phyloP scores from a whole-genome alignment of 2,329 filamentous ascomycete genomes.

The Alternaria sp. region DNA sequence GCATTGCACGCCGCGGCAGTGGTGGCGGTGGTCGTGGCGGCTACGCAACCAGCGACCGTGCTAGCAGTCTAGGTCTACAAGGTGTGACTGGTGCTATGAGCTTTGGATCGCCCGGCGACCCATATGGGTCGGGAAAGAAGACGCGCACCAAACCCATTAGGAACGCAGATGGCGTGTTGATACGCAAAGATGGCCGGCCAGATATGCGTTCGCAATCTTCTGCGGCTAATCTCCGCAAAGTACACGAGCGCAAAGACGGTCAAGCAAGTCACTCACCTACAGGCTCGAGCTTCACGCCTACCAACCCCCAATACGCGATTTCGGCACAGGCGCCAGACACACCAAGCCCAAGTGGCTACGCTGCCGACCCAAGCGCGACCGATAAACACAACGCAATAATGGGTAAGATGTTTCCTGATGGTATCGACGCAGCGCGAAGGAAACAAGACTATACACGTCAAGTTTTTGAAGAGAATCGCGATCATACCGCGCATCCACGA shows the following conservation, averaged over 20 bases:
- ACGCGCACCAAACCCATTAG: slow-evolving; percentile 60
- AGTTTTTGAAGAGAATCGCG: slow-evolving; percentile 41
- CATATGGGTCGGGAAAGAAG: slow-evolving; percentile 56
- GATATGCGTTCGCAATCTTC: slow-evolving; percentile 62
- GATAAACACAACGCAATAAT: slow-evolving; percentile 47
- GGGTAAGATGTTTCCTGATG: slow-evolving; percentile 50
- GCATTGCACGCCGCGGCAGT: slow-evolving; percentile 47
- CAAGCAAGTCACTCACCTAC: slow-evolving; percentile 36
- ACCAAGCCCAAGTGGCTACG: slow-evolving; percentile 37
- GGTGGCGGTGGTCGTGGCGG: slow-evolving; percentile 38
- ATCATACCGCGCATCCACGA: slow-evolving; percentile 37
- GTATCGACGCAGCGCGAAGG: slow-evolving; percentile 42
- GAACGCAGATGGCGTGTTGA: slow-evolving; percentile 60
- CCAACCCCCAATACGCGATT: slow-evolving; percentile 23
- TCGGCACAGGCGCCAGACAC: slow-evolving; percentile 30
- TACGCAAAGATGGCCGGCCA: slow-evolving; percentile 60
- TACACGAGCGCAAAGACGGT: slow-evolving; percentile 59
- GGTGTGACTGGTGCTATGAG: slow-evolving; percentile 32
- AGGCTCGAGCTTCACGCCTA: slow-evolving; percentile 32
- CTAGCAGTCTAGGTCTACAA: slow-evolving; percentile 41
- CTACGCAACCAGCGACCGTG: slow-evolving; percentile 35
- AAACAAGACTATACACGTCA: slow-evolving; percentile 45
- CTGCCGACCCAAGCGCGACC: slow-evolving; percentile 17
- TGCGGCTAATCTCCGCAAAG: slow-evolving; percentile 61
- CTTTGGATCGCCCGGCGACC: slow-evolving; percentile 39